These are phyloP conservation scores for Fagopyrum tataricum DNA, from an alignment of 148 eudicot species.

Conservation along the genomic window DNA sequence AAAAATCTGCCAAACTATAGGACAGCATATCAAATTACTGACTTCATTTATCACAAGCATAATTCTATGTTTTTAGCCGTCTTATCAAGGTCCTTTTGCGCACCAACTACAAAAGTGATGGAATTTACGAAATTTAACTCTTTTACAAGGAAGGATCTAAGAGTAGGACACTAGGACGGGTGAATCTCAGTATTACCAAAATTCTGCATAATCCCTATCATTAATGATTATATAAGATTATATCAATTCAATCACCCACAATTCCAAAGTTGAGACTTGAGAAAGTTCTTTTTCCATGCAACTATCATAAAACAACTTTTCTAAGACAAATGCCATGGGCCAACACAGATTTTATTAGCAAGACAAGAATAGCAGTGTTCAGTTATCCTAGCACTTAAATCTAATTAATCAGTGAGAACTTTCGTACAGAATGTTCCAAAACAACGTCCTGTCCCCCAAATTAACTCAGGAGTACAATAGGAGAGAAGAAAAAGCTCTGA, in stretches of 20 bases:
- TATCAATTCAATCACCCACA: neutral
- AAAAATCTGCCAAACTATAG: neutral
- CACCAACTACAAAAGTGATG: neutral
- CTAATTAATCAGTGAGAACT: neutral
- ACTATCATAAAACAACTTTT: neutral
- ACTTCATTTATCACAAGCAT: neutral
- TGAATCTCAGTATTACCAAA: neutral
- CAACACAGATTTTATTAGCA: neutral
- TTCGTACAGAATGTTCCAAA: neutral
- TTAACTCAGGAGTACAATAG: neutral
- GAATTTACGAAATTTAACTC: neutral
- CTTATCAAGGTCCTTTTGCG: neutral
- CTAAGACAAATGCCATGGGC: neutral
- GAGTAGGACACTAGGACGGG: neutral
- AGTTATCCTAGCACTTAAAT: neutral
- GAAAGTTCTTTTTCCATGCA: neutral
- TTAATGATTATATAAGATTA: neutral
- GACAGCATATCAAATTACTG: neutral
- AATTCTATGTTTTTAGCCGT: neutral
- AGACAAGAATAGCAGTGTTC: neutral
- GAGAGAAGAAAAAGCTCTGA: too few relatives aligned
- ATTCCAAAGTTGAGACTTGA: neutral
- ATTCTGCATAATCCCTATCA: neutral
- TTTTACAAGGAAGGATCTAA: neutral
- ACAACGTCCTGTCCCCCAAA: neutral